Conservation (phyloP, 164 flowering plant species). For the Nymphaea thermarum region DNA sequence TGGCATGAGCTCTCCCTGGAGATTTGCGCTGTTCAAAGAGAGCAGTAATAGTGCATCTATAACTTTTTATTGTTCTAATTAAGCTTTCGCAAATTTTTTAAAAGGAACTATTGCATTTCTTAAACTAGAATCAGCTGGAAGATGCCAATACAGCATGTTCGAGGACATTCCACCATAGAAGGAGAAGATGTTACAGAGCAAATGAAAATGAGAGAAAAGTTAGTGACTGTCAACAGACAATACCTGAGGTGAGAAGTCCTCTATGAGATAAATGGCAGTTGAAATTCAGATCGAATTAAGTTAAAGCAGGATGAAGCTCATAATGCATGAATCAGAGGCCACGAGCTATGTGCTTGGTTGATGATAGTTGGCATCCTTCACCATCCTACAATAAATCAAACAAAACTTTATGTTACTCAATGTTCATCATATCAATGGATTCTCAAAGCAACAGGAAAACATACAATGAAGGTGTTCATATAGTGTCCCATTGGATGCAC, state of each 20-base stretch:
- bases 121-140: no score
- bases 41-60: no score
- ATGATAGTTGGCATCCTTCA: constrained; percentile 76
- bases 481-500: constrained; percentile 91
- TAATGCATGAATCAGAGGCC: constrained; percentile 82
- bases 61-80: no score
- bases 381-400: constrained; percentile 35
- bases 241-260: constrained; percentile 92
- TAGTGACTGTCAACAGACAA: not conserved
- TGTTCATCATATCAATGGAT: no score
- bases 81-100: no score
- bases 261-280: constrained; percentile 77
- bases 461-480: constrained; percentile 92
- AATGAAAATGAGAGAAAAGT: not conserved
- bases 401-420: not conserved
- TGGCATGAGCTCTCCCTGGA: no score
- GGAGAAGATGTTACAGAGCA: not conserved
- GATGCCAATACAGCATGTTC: no score
- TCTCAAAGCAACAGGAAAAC: no score
- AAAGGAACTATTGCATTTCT: no score
- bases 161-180: no score
- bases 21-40: no score
- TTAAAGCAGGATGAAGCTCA: constrained; percentile 73
- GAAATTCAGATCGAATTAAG: constrained; percentile 61
- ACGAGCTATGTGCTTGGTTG: constrained; percentile 80